A percentile compares a stretch with the other conserved stretches of the same genome.
Conservation (phyloP, 176 grass and related monocot species). For the Zea mays region DNA sequence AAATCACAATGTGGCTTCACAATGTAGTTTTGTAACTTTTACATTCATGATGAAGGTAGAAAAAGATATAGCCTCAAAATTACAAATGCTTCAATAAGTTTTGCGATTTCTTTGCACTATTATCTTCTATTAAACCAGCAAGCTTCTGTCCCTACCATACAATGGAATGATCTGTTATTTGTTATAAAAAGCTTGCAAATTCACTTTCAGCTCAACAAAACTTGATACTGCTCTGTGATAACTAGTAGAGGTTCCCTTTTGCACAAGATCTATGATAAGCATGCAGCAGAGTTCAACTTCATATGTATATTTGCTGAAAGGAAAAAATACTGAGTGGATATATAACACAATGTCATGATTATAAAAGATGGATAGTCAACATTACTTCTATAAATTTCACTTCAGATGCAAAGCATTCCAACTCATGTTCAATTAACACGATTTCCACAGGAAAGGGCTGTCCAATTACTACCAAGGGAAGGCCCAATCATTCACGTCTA, state of each 20-base stretch:
- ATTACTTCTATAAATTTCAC: slow-evolving; percentile 1
- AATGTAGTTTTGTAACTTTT: not conserved
- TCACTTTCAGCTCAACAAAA: not conserved
- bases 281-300: not conserved
- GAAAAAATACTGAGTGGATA: not conserved
- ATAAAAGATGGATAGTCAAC: not conserved
- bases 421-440: not conserved
- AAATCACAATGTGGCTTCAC: not conserved
- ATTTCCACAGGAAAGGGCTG: slow-evolving; percentile 58
- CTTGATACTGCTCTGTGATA: not conserved
- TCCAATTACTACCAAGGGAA: slow-evolving; percentile 68
- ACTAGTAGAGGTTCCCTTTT: not conserved
- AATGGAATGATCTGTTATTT: not conserved
- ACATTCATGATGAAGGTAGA: not conserved
- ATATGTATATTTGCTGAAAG: not conserved
- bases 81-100: not conserved
- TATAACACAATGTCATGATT: slow-evolving; percentile 11
- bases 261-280: not conserved
- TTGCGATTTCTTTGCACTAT: slow-evolving; percentile 5
- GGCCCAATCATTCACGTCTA: slow-evolving; percentile 63
- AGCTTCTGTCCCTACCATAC: slow-evolving; percentile 3
- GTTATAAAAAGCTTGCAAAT: not conserved
- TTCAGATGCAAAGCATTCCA: slow-evolving; percentile 20
- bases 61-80: not conserved
- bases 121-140: not conserved